A percentile compares a stretch with the other conserved stretches of the same genome.
phyloP scores from a whole-genome alignment of 2,329 filamentous ascomycete genomes.

The Aspergillus brasiliensis region DNA sequence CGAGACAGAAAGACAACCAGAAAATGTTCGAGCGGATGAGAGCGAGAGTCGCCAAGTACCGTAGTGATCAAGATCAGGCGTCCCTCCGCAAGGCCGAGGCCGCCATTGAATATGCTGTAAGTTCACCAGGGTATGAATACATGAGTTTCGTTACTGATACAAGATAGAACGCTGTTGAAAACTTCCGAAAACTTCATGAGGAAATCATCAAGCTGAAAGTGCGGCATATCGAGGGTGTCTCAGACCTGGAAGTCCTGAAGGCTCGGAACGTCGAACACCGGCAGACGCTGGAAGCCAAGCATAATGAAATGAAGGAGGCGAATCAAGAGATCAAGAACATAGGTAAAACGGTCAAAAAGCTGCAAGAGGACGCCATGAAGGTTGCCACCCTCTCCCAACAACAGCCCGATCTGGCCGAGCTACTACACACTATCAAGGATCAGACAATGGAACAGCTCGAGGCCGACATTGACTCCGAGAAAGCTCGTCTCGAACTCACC shows the following conservation, averaged over 20 bases:
- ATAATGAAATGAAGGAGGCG: constrained; percentile 43
- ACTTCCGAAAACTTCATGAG: constrained; percentile 63
- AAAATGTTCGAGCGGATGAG: constrained; percentile 46
- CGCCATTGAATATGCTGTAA: constrained; percentile 59
- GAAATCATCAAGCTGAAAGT: constrained; percentile 70
- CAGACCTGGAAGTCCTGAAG: constrained; percentile 72
- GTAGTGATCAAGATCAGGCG: constrained; percentile 58
- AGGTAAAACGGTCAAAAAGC: constrained; percentile 19
- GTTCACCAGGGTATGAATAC: constrained; percentile 19
- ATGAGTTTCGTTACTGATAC: constrained; percentile 13
- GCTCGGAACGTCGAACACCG: constrained; percentile 65
- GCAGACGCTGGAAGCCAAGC: constrained; percentile 45
- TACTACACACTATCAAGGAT: constrained; percentile 50
- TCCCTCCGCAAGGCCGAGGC: constrained; percentile 60
- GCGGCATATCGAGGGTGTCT: constrained; percentile 75
- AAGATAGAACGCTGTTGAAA: constrained; percentile 59
- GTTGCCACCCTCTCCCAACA: constrained; percentile 15
- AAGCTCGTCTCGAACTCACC: constrained; percentile 76
- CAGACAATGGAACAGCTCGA: constrained; percentile 67
- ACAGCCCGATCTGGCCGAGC: constrained; percentile 33
- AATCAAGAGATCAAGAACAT: constrained; percentile 38
- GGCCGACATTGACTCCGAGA: constrained; percentile 71
- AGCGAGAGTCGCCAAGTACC: constrained; percentile 54
- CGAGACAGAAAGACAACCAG: constrained; percentile 47
- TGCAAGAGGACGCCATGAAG: constrained; percentile 19